Percentiles rank a stretch among this genome's conserved stretches.
phyloP scores from a whole-genome alignment of 805 yeast genomes.

The Kuraishia capsulata region DNA sequence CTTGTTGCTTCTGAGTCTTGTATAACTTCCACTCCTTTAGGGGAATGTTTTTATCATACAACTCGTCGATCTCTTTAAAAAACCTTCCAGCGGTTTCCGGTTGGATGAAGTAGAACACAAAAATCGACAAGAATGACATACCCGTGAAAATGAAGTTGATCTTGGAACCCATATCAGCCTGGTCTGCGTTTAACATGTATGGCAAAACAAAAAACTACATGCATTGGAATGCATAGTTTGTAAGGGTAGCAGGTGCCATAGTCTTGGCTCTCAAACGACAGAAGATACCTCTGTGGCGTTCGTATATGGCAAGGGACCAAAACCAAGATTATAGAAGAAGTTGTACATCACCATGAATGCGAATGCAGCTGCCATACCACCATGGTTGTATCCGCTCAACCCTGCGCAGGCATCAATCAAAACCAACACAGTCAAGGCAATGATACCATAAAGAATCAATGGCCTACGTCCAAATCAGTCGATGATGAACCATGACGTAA shows the following conservation, averaged over 20 bases:
- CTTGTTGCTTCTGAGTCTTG: conserved; percentile 4
- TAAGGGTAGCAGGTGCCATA: conserved; percentile 20
- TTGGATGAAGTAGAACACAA: conserved; percentile 39
- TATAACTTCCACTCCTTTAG: conserved; percentile 20
- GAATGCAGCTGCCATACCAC: conserved; percentile 4
- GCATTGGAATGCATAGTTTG: conserved; percentile 23
- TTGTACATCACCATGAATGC: conserved; percentile 14
- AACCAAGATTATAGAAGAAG: conserved; percentile 24
- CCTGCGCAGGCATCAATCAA: conserved; percentile 17
- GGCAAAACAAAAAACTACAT: conserved; percentile 32
- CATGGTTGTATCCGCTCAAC: conserved; percentile 5
- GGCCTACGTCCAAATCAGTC: conserved; percentile 27
- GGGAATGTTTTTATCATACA: conserved; percentile 30
- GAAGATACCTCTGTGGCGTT: conserved; percentile 30
- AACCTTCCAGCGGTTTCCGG: conserved; percentile 56
- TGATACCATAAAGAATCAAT: conserved; percentile 12
- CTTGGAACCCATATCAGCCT: conserved; percentile 38
- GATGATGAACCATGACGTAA: conserved; percentile 32
- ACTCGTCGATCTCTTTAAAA: conserved; percentile 47
- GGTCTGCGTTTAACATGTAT: conserved; percentile 37
- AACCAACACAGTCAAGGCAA: conserved; percentile 4
- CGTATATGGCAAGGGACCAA: conserved; percentile 30
- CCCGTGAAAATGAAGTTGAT: conserved; percentile 40
- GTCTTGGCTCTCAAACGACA: conserved; percentile 29
- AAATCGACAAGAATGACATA: conserved; percentile 17